phyloP scores from a whole-genome alignment of 2,329 filamentous ascomycete genomes.

The Neobulgaria alba region DNA sequence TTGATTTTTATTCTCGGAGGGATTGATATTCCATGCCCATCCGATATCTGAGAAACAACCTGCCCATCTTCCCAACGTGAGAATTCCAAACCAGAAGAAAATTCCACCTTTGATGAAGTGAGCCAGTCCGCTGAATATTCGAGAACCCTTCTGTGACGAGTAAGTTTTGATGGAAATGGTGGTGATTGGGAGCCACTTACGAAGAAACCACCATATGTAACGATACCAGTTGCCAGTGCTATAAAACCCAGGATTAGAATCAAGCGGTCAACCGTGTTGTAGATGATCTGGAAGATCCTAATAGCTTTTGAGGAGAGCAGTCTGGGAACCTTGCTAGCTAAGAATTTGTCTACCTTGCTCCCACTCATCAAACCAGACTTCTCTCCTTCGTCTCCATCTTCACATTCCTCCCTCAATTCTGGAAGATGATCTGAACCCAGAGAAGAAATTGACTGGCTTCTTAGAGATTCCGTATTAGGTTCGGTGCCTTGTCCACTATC shows the following conservation, averaged over 20 bases:
- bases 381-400: constrained; percentile 43
- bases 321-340: constrained; percentile 45
- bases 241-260: constrained; percentile 73
- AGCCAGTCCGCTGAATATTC: constrained; percentile 72
- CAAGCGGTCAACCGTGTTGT: constrained; percentile 64
- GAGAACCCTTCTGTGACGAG: constrained; percentile 47
- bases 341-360: constrained; percentile 38
- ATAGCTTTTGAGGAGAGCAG: constrained; percentile 49
- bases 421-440: constrained; percentile 36
- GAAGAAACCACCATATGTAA: constrained; percentile 76
- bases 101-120: constrained; percentile 93
- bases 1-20: constrained; percentile 44
- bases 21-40: constrained; percentile 91
- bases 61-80: constrained; percentile 83
- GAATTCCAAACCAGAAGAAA: constrained; percentile 86
- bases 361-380: constrained; percentile 33
- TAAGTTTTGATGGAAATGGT: background rate
- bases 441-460: constrained; percentile 56
- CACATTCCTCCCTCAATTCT: constrained; percentile 4
- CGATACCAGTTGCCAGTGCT: constrained; percentile 60
- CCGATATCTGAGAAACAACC: constrained; percentile 85
- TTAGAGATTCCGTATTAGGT: constrained; percentile 55
- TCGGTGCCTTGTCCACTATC: constrained; percentile 70
- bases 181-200: constrained; percentile 51
- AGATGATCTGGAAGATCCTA: constrained; percentile 48